Conservation (phyloP, 257 asterid species). For the Ballota nigra region DNA sequence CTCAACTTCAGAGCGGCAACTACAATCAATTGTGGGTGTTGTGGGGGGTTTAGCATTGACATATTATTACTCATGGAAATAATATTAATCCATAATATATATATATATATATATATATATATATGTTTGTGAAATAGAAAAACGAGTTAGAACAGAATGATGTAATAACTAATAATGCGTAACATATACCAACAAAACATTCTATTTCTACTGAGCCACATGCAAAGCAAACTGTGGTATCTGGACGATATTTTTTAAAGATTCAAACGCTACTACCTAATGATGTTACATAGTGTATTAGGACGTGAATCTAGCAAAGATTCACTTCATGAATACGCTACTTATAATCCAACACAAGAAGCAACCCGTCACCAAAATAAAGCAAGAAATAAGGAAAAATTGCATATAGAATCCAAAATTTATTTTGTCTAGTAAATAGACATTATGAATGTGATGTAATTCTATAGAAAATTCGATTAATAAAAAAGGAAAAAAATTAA, state of each 20-base stretch:
- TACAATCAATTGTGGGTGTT: too few species aligned
- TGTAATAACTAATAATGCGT: too few species aligned
- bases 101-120: too few species aligned
- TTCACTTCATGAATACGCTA: constrained; percentile 13
- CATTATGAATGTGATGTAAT: neutral
- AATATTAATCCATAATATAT: too few species aligned
- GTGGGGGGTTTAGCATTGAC: too few species aligned
- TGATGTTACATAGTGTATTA: constrained; percentile 18
- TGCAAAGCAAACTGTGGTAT: neutral
- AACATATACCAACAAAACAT: neutral
- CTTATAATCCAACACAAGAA: neutral
- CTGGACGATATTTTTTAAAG: constrained; percentile 29
- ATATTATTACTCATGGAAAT: too few species aligned
- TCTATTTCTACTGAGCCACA: neutral
- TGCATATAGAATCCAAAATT: neutral
- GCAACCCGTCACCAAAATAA: neutral
- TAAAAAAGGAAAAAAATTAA: neutral
- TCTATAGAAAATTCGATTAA: neutral
- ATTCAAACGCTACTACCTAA: constrained; percentile 8
- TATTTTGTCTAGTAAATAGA: neutral
- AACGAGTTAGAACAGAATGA: too few species aligned
- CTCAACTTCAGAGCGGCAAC: neutral
- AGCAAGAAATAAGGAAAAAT: neutral
- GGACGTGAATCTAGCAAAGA: constrained; percentile 29
- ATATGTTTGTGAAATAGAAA: too few species aligned